Percentiles rank a stretch among this genome's conserved stretches.
phyloP scores from a whole-genome alignment of 495 filamentous ascomycete genomes.

The Choiromyces venosus region DNA sequence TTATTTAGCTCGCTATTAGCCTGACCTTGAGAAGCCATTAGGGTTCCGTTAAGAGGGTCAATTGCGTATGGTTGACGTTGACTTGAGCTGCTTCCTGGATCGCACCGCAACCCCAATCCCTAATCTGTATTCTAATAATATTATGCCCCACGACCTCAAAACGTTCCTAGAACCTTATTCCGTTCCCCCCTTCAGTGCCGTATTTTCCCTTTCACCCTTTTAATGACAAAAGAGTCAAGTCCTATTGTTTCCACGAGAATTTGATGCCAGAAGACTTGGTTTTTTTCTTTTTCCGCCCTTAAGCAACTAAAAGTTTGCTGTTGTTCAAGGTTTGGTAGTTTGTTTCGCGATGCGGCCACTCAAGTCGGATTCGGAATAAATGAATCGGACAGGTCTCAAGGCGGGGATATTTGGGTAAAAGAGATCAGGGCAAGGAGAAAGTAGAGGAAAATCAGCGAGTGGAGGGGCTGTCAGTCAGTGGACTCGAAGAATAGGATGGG shows the following conservation, averaged over 20 bases:
- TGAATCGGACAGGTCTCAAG: conserved; percentile 16
- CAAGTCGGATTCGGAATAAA: conserved; percentile 18
- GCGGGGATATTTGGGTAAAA: conserved; percentile 12
- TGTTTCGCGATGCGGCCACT: conserved; percentile 7
- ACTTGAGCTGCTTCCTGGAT: conserved; percentile 16
- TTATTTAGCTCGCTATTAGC: conserved; percentile 22
- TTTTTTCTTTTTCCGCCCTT: background rate
- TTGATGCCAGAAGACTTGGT: background rate
- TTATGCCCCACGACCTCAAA: conserved; percentile 23
- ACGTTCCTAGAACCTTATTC: conserved; percentile 14
- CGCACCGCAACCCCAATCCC: conserved; percentile 2
- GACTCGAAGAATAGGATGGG: conserved; percentile 25
- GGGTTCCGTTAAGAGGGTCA: conserved; percentile 17
- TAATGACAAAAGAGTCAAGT: background rate
- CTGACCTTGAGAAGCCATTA: conserved; percentile 23
- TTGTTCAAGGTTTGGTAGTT: background rate
- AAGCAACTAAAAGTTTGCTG: background rate
- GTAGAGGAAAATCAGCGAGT: conserved; percentile 14
- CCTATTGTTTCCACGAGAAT: background rate
- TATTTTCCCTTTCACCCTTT: conserved; percentile 14
- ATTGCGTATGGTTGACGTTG: conserved; percentile 20
- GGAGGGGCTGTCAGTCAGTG: conserved; percentile 21
- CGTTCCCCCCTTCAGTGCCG: conserved; percentile 11
- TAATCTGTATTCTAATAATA: background rate
- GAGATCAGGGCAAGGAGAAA: conserved; percentile 10